Evolutionary conservation across 495 filamentous ascomycete genomes (phyloP).

Genomic region (Xylaria longipes): DNA sequence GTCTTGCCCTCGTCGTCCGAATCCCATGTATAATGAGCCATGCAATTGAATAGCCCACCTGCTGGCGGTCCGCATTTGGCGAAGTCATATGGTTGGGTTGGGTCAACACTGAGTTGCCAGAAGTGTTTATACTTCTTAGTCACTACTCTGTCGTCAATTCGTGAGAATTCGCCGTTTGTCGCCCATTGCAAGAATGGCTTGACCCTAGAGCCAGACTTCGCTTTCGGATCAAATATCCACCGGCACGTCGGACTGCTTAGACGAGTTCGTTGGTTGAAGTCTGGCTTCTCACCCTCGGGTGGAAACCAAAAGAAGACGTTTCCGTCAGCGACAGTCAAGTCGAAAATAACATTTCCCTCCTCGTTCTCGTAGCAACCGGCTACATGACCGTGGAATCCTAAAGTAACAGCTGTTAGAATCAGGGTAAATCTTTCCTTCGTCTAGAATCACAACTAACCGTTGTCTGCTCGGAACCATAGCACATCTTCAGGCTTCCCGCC

Average conservation of each 20-base stretch:
- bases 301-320: constrained; percentile 67
- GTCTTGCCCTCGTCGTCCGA: constrained; percentile 34
- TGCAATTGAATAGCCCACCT: constrained; percentile 56
- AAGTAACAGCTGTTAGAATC: constrained; percentile 1
- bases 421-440: not conserved
- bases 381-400: constrained; percentile 58
- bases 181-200: constrained; percentile 44
- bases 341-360: constrained; percentile 55
- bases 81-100: constrained; percentile 54
- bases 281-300: constrained; percentile 42
- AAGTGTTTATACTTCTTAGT: constrained; percentile 61
- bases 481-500: constrained; percentile 58
- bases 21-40: constrained; percentile 53
- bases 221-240: constrained; percentile 60
- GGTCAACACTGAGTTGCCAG: constrained; percentile 59
- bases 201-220: constrained; percentile 46
- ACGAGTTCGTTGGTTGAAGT: constrained; percentile 40
- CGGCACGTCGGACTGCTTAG: constrained; percentile 57
- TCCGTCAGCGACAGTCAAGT: constrained; percentile 61
- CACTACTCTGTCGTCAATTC: constrained; percentile 63
- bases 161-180: constrained; percentile 63
- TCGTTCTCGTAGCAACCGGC: constrained; percentile 59
- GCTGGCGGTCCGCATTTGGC: constrained; percentile 54
- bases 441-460: constrained; percentile 43
- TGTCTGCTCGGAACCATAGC: constrained; percentile 54